Evolutionary conservation across 2,329 filamentous ascomycete species (phyloP).

Genomic region (Harringtonia lauricola): DNA sequence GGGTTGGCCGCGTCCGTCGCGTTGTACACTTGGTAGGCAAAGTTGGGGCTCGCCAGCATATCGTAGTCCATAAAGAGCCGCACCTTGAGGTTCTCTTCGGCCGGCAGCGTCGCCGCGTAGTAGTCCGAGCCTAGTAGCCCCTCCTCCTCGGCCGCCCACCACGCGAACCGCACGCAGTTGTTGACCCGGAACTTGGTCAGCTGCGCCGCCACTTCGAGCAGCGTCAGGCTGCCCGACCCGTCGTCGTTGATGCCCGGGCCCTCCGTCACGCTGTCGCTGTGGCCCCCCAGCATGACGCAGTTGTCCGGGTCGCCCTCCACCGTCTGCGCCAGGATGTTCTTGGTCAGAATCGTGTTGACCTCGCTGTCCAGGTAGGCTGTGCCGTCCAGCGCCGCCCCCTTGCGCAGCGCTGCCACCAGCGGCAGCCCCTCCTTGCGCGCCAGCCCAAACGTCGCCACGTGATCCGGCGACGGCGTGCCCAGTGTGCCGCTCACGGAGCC

Average conservation of each 20-base stretch:
- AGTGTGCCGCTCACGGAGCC: conserved; percentile 58
- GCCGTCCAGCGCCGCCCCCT: conserved; percentile 36
- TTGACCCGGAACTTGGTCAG: conserved; percentile 45
- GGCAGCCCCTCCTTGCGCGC: conserved; percentile 46
- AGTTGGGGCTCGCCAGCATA: conserved; percentile 58
- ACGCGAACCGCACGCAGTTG: conserved; percentile 57
- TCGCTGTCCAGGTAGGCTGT: conserved; percentile 50
- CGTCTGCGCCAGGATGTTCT: conserved; percentile 55
- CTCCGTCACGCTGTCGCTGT: conserved; percentile 51
- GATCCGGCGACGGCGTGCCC: conserved; percentile 43
- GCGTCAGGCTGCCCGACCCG: conserved; percentile 52
- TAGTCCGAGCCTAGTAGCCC: conserved; percentile 52
- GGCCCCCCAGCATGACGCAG: conserved; percentile 54
- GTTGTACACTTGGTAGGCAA: conserved; percentile 58
- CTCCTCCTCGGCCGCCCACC: conserved; percentile 59
- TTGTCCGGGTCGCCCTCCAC: conserved; percentile 46
- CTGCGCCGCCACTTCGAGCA: conserved; percentile 52
- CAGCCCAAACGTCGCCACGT: conserved; percentile 60
- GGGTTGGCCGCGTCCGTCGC: conserved; percentile 63
- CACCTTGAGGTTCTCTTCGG: conserved; percentile 50
- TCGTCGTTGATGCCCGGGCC: conserved; percentile 72
- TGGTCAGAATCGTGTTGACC: conserved; percentile 41
- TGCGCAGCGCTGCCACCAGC: conserved; percentile 40
- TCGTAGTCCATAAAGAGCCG: conserved; percentile 61
- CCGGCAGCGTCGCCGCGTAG: conserved; percentile 43